Evolutionary conservation across 208 protist species (phyloP), one percentile per base, ranked within the genome.

Genomic region (Wallacemonas sp.): DNA sequence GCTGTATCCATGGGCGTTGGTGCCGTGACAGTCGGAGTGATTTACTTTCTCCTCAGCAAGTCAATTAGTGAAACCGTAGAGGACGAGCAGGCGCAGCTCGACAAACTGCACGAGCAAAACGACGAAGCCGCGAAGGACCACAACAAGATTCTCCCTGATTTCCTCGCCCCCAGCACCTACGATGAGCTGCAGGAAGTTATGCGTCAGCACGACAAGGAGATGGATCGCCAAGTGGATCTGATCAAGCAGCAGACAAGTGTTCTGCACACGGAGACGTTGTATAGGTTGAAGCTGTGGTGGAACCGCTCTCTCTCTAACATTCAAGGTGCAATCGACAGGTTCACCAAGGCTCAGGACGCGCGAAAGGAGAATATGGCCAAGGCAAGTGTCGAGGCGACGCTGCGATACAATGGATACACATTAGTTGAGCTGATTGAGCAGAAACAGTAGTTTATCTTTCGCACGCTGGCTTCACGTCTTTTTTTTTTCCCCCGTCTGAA

Each of bases 231-330:
- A 55, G 69, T 80, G 42, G 70, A 66, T 22, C 55, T 83, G 41
- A 59, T 84, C 21, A 24, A 59, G 27, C 51, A 60, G 8, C 46
- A 70, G 12, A 84, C 77, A 28, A 81, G 79, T 42, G 80, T 89
- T 55, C 77, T 96, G 26, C 85, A 94, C 70, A 85, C 72, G 17
- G 90, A 96, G 55, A 66, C 78, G 21, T 63, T 84, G 27, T 94
- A 84, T 64, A 77, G 82, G 14, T n/a, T 86, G 24, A 93, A 91
- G 66, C 64, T 84, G 68, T 92, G 90, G 85, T 96, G 90, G 88
- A 96, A 96, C 68, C 58, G 72, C 24, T 84, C 64, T 26, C 77
- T 96, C 24, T 76, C 74, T 34, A 80, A 93, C 66, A 59, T 96
- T 15, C 86, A 96, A 65, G 39, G 68, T 34, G 86, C 87, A 9